Conservation (phyloP, 768 basidiomycete genomes). For the Hysterangium stoloniferum region DNA sequence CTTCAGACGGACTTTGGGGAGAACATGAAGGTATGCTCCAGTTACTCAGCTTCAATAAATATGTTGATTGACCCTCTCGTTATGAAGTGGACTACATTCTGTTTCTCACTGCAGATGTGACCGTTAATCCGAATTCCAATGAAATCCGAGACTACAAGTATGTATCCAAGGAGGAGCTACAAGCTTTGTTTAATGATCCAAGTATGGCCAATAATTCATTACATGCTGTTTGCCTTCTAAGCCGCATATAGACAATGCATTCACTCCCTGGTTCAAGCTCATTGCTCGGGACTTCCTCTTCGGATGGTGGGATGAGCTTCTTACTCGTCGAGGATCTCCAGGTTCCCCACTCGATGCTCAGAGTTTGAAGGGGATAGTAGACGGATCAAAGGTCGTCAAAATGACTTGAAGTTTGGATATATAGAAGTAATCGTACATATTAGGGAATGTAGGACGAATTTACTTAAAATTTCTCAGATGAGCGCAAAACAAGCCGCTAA, state of each 20-base stretch:
- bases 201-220: constrained; percentile 36
- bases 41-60: not conserved
- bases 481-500: not conserved
- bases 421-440: not conserved
- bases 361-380: constrained; percentile 54
- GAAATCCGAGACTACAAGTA: constrained; percentile 90
- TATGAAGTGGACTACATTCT: constrained; percentile 91
- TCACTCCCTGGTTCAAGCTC: constrained; percentile 99
- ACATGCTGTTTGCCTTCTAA: not conserved
- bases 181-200: constrained; percentile 80
- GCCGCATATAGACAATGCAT: constrained; percentile 50
- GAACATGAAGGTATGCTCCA: constrained; percentile 82
- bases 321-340: constrained; percentile 39
- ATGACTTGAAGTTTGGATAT: constrained; percentile 34
- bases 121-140: constrained; percentile 72
- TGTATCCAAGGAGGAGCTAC: constrained; percentile 83
- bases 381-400: constrained; percentile 67
- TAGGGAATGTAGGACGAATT: not conserved
- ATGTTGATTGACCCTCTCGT: not conserved
- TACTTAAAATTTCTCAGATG: not conserved
- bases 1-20: constrained; percentile 89
- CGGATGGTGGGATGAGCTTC: constrained; percentile 95
- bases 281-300: constrained; percentile 96
- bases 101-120: constrained; percentile 86
- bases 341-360: constrained; percentile 35